Evolutionary conservation across 345 rosid species (phyloP).

Genomic region (Iberis pinnata): DNA sequence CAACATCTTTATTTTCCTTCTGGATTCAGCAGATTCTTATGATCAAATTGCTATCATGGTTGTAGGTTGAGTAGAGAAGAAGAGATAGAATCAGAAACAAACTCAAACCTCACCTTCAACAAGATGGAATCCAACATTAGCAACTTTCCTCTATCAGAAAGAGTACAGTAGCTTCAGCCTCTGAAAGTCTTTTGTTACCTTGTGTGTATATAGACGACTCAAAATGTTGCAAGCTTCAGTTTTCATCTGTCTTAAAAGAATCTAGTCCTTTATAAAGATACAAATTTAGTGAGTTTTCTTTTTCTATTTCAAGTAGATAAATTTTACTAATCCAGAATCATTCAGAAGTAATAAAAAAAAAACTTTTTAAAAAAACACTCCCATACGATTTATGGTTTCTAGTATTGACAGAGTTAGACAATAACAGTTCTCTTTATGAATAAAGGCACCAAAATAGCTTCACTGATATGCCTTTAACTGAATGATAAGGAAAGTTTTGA

Average conservation of each 20-base stretch:
- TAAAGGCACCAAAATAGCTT: conserved; percentile 6
- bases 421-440: conserved; percentile 5
- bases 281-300: no score
- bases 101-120: conserved; percentile 57
- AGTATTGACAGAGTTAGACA: no score
- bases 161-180: conserved; percentile 23
- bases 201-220: conserved; percentile 20
- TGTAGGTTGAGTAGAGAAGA: conserved; percentile 41
- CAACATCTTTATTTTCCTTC: no score
- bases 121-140: conserved; percentile 44
- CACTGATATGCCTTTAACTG: no score
- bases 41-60: conserved; percentile 12
- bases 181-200: not conserved
- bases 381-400: no score
- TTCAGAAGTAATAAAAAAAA: no score
- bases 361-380: no score
- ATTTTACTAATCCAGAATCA: no score
- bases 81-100: conserved; percentile 55
- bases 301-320: no score
- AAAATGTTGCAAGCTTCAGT: conserved; percentile 24
- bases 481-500: no score
- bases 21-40: not conserved
- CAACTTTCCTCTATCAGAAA: conserved; percentile 30
- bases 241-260: conserved; percentile 31
- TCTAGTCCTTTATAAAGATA: no score